Percentiles rank a stretch among this genome's conserved stretches.
phyloP scores from a whole-genome alignment of 257 asterid genomes.

The Datura wrightii region DNA sequence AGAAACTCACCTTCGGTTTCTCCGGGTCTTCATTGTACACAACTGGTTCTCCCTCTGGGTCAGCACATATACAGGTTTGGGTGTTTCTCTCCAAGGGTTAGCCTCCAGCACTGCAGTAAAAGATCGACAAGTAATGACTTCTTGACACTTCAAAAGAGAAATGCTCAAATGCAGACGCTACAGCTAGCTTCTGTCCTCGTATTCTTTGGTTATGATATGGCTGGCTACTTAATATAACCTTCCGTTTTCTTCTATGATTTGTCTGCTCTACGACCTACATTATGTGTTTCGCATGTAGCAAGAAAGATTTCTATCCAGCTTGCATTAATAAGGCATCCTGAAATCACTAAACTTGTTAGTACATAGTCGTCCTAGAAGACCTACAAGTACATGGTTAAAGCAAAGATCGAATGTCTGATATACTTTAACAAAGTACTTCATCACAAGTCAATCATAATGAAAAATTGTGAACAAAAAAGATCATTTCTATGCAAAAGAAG shows the following conservation, averaged over 20 bases:
- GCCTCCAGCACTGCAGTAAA: constrained; percentile 77
- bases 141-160: background rate
- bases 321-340: background rate
- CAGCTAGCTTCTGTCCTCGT: background rate
- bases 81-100: constrained; percentile 91
- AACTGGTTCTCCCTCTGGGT: constrained; percentile 90
- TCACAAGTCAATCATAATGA: background rate
- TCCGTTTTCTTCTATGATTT: background rate
- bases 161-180: background rate
- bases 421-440: background rate
- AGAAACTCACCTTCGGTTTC: constrained; percentile 67
- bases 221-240: background rate
- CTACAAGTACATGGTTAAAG: background rate
- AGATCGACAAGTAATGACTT: constrained; percentile 23
- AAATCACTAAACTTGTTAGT: background rate
- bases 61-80: constrained; percentile 87
- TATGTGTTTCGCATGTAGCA: background rate
- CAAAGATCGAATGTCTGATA: background rate
- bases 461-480: background rate
- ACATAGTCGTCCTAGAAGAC: background rate
- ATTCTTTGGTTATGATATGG: constrained; percentile 12
- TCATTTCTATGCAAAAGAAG: background rate
- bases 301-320: background rate
- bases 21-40: constrained; percentile 92
- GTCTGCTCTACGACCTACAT: background rate